Evolutionary conservation across 306 rosid species (phyloP).

Genomic region (Rosa persica): DNA sequence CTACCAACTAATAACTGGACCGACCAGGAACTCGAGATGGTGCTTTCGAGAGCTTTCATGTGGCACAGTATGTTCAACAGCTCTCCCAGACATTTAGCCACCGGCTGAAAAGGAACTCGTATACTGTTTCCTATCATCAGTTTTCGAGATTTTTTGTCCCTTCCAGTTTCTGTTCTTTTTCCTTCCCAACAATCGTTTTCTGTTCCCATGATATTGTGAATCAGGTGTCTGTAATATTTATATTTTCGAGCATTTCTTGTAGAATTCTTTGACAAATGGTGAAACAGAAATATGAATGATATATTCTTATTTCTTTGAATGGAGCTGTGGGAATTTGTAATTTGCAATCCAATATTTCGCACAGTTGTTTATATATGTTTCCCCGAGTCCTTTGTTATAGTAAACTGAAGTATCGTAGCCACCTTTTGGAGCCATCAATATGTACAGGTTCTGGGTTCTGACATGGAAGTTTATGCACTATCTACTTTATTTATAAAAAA

Average conservation of each 20-base stretch:
- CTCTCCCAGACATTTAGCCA: slow-evolving; percentile 90
- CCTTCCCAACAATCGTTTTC: slow-evolving; percentile 5
- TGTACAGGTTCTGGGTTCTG: background rate
- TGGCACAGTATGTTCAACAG: slow-evolving; percentile 99
- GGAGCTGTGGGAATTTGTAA: background rate
- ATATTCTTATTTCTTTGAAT: background rate
- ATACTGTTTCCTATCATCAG: slow-evolving; percentile 21
- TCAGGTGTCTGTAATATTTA: slow-evolving; percentile 39
- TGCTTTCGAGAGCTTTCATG: slow-evolving; percentile 95
- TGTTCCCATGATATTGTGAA: slow-evolving; percentile 30
- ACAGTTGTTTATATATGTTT: background rate
- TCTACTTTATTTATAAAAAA: background rate
- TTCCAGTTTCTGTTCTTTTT: background rate
- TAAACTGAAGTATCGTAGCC: background rate
- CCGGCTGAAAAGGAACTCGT: slow-evolving; percentile 43
- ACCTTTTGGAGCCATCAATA: background rate
- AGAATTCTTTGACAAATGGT: slow-evolving; percentile 15
- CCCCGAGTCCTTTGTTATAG: background rate
- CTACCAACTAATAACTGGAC: slow-evolving; percentile 91
- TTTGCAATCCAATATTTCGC: background rate
- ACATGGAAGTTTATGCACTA: background rate
- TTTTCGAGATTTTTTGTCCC: slow-evolving; percentile 5
- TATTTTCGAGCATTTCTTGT: slow-evolving; percentile 27
- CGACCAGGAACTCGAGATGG: slow-evolving; percentile 94
- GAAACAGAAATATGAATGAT: background rate